A percentile compares a stretch with the other conserved stretches of the same genome.
Evolutionary conservation across 164 flowering plant species (phyloP).

Genomic region (Pachysandra terminalis): DNA sequence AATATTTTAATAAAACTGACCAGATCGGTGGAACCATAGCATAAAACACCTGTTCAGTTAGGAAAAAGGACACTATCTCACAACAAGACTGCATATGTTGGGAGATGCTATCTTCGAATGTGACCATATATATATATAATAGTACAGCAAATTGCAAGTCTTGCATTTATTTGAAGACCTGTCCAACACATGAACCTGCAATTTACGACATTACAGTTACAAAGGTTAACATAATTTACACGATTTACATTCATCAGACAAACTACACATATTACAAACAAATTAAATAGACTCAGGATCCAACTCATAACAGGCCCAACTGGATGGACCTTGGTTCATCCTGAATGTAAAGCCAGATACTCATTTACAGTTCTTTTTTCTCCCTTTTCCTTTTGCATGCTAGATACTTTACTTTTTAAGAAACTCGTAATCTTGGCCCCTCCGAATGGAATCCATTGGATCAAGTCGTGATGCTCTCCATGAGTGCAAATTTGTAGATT

Average conservation of each 20-base stretch:
- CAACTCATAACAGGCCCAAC: too few relatives aligned
- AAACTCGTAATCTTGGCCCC: conserved; percentile 30
- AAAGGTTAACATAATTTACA: too few relatives aligned
- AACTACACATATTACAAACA: background rate
- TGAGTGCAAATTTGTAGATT: conserved; percentile 41
- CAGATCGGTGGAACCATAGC: too few relatives aligned
- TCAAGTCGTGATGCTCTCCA: conserved; percentile 60
- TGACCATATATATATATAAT: too few relatives aligned
- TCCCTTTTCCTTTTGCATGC: background rate
- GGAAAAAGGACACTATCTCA: background rate
- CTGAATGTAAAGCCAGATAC: too few relatives aligned
- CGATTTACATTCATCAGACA: background rate
- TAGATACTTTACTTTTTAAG: background rate
- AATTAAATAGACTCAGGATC: background rate
- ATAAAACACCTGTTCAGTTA: background rate
- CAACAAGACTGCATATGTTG: background rate
- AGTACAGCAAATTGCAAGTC: too few relatives aligned
- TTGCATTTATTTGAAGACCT: too few relatives aligned
- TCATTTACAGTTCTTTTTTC: too few relatives aligned
- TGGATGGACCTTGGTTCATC: too few relatives aligned
- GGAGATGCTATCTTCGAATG: background rate
- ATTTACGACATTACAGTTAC: background rate
- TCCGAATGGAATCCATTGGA: conserved; percentile 33
- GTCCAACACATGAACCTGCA: too few relatives aligned
- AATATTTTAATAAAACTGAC: too few relatives aligned